Evolutionary conservation across 176 grass and related monocot genomes (phyloP).

Genomic region (Cocos nucifera): DNA sequence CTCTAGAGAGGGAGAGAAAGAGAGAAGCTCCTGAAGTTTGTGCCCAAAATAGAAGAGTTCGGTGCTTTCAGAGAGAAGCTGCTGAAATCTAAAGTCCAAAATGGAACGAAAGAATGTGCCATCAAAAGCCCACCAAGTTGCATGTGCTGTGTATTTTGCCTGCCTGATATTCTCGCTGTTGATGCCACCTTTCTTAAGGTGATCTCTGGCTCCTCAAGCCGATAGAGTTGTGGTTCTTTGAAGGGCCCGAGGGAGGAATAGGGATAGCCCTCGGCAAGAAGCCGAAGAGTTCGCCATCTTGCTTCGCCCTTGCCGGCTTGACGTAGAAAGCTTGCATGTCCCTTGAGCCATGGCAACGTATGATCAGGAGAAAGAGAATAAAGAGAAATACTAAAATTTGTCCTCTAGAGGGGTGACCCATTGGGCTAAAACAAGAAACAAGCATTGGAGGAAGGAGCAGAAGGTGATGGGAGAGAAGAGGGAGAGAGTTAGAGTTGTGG

Average conservation of each 20-base stretch:
- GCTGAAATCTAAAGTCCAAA: too few relatives aligned
- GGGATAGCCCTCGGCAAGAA: slow-evolving; percentile 7
- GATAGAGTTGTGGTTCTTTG: slow-evolving; percentile 11
- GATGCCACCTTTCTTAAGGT: not conserved
- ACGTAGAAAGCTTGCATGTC: not conserved
- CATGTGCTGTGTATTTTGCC: not conserved
- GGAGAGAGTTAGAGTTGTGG: too few relatives aligned
- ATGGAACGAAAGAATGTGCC: too few relatives aligned
- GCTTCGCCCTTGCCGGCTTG: not conserved
- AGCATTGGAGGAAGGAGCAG: too few relatives aligned
- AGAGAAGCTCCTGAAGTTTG: too few relatives aligned
- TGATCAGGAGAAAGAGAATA: not conserved
- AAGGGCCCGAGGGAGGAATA: slow-evolving; percentile 11
- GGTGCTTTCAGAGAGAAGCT: too few relatives aligned
- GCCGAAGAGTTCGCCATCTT: not conserved
- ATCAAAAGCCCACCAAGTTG: too few relatives aligned
- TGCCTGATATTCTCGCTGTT: not conserved
- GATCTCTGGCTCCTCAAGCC: not conserved
- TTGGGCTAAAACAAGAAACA: too few relatives aligned
- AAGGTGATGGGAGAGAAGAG: too few relatives aligned
- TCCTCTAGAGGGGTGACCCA: too few relatives aligned
- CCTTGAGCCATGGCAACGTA: not conserved
- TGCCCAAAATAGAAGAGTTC: too few relatives aligned
- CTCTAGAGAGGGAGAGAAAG: too few relatives aligned
- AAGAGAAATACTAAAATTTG: not conserved